Evolutionary conservation across 1,139 yeast species (phyloP).

Genomic region (Geotrichum europaeum): DNA sequence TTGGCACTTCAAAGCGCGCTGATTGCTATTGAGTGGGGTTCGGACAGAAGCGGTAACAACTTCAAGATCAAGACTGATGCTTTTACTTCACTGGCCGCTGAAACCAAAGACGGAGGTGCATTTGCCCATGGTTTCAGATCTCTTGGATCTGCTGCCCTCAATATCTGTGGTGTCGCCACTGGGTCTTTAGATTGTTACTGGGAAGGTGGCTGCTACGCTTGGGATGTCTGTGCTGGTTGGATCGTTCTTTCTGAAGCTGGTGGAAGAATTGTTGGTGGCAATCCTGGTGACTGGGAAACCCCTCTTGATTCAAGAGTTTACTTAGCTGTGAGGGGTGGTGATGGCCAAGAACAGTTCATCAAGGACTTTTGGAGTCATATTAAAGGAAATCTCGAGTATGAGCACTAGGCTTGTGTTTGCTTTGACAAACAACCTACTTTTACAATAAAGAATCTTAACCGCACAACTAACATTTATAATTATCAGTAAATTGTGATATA

Average conservation of each 20-base stretch:
- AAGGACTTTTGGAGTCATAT: slow-evolving; percentile 46
- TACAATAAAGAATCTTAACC: slow-evolving; percentile 48
- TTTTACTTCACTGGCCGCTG: slow-evolving; percentile 42
- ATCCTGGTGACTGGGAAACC: slow-evolving; percentile 44
- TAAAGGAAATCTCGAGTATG: slow-evolving; percentile 41
- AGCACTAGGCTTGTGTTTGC: not conserved
- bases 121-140: slow-evolving; percentile 55
- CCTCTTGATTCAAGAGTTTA: slow-evolving; percentile 47
- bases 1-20: slow-evolving; percentile 46
- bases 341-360: slow-evolving; percentile 42
- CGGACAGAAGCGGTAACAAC: slow-evolving; percentile 48
- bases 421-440: not conserved
- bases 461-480: not conserved
- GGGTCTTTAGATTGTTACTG: slow-evolving; percentile 54
- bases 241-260: slow-evolving; percentile 54
- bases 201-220: slow-evolving; percentile 59
- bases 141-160: slow-evolving; percentile 57
- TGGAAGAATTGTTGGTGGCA: slow-evolving; percentile 49
- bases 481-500: not conserved
- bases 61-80: slow-evolving; percentile 46
- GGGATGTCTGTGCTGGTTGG: slow-evolving; percentile 68
- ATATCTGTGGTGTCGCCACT: slow-evolving; percentile 49
- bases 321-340: slow-evolving; percentile 50
- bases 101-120: slow-evolving; percentile 41
- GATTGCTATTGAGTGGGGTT: slow-evolving; percentile 55